Percentiles rank a stretch among this genome's conserved stretches.
Conservation (phyloP, 2,329 filamentous ascomycete species). For the Rutstroemia sp. region DNA sequence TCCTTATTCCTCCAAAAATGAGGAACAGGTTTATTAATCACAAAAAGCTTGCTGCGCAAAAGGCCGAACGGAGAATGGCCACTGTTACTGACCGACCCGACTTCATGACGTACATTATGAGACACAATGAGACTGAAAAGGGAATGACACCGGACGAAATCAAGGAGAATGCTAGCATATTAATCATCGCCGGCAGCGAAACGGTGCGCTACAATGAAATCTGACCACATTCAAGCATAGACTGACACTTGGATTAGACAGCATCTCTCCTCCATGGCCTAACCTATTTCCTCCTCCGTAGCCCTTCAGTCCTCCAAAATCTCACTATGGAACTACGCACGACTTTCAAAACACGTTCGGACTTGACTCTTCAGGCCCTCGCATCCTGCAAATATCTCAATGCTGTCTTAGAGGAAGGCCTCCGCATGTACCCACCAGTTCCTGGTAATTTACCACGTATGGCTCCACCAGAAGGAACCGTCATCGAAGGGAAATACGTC, state of each 20-base stretch:
- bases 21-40: neutral
- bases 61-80: neutral
- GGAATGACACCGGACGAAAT: slow-evolving; percentile 6
- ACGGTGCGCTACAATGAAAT: neutral
- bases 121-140: slow-evolving; percentile 7
- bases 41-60: neutral
- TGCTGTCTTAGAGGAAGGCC: slow-evolving; percentile 12
- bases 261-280: slow-evolving; percentile 25
- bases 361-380: slow-evolving; percentile 12
- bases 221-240: slow-evolving; percentile 5
- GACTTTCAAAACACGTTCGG: slow-evolving; percentile 28
- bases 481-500: neutral
- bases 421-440: slow-evolving; percentile 13
- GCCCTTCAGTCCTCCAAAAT: slow-evolving; percentile 23
- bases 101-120: slow-evolving; percentile 8
- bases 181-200: slow-evolving; percentile 7
- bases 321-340: slow-evolving; percentile 36
- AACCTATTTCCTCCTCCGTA: slow-evolving; percentile 46
- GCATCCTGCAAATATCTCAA: slow-evolving; percentile 9
- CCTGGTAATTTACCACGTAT: neutral
- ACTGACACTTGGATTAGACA: slow-evolving; percentile 23
- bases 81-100: neutral
- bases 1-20: neutral
- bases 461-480: neutral
- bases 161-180: neutral